phyloP scores from a whole-genome alignment of 805 yeast species.

The Starmerella sp. region DNA sequence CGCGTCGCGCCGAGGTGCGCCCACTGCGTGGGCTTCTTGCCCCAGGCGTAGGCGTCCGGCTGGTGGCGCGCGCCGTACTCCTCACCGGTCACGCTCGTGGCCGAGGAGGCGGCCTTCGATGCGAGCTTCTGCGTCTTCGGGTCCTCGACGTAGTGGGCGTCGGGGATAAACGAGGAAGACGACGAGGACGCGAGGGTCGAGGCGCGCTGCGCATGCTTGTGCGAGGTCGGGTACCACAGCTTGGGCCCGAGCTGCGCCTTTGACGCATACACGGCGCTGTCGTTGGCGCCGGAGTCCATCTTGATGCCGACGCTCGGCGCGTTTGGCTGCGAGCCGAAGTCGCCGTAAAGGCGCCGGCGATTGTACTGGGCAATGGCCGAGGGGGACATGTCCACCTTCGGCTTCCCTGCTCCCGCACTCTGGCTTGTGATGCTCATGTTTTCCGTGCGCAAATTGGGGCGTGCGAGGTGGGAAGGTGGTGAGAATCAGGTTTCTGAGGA shows the following conservation, averaged over 20 bases:
- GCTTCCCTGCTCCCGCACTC: slow-evolving; percentile 10
- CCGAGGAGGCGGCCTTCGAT: slow-evolving; percentile 28
- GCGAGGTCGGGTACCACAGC: slow-evolving; percentile 28
- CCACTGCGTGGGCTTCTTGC: slow-evolving; percentile 19
- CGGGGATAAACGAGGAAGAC: slow-evolving; percentile 25
- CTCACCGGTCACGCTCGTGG: slow-evolving; percentile 25
- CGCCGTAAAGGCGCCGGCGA: slow-evolving; percentile 28
- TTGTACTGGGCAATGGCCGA: slow-evolving; percentile 29
- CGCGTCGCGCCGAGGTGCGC: slow-evolving; percentile 16
- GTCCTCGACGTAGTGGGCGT: slow-evolving; percentile 14
- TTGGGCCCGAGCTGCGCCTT: slow-evolving; percentile 27
- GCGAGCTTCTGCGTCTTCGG: slow-evolving; percentile 20
- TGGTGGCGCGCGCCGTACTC: slow-evolving; percentile 28
- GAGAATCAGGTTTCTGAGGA: neutral
- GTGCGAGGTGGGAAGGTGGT: neutral
- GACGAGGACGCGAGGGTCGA: slow-evolving; percentile 28
- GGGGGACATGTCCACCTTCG: slow-evolving; percentile 11
- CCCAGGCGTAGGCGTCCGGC: slow-evolving; percentile 30
- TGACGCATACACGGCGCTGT: slow-evolving; percentile 30
- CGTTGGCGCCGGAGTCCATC: slow-evolving; percentile 23
- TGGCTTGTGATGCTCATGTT: slow-evolving; percentile 14
- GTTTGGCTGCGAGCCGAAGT: slow-evolving; percentile 28
- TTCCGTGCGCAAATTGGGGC: neutral
- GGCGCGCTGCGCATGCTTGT: slow-evolving; percentile 29
- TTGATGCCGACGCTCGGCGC: slow-evolving; percentile 32